A percentile compares a stretch with the other conserved stretches of the same genome.
These are phyloP conservation scores for Oryza coarctata DNA, from an alignment of 176 grass and related monocot species.

Conservation along the genomic window DNA sequence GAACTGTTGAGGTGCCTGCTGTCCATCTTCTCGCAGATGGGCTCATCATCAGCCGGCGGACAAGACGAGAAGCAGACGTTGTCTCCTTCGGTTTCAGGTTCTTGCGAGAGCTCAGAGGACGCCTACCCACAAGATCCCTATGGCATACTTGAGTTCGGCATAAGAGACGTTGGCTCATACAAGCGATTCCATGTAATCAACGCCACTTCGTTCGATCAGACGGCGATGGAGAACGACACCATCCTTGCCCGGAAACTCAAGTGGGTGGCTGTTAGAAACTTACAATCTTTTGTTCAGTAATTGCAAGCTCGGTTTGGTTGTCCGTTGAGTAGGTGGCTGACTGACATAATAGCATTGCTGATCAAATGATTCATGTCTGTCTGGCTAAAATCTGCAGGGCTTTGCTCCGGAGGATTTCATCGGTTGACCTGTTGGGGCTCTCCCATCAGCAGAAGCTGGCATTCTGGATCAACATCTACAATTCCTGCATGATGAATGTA, in stretches of 20 bases:
- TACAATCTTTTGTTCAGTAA: slow-evolving; percentile 19
- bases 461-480: slow-evolving; percentile 99
- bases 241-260: slow-evolving; percentile 59
- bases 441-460: slow-evolving; percentile 93
- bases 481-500: slow-evolving; percentile 99
- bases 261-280: slow-evolving; percentile 43
- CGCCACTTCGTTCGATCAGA: slow-evolving; percentile 50
- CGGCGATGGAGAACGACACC: slow-evolving; percentile 40
- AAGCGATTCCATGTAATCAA: slow-evolving; percentile 58
- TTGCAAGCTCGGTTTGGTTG: slow-evolving; percentile 41
- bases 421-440: slow-evolving; percentile 63
- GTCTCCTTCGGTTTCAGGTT: slow-evolving; percentile 67
- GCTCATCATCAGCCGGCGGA: slow-evolving; percentile 7
- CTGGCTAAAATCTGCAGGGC: slow-evolving; percentile 61
- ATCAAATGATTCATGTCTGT: not conserved
- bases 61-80: slow-evolving; percentile 46
- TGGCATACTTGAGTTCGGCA: slow-evolving; percentile 68
- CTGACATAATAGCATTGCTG: slow-evolving; percentile 33
- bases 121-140: slow-evolving; percentile 71
- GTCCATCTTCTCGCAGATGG: slow-evolving; percentile 69
- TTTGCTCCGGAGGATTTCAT: slow-evolving; percentile 59
- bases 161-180: slow-evolving; percentile 77
- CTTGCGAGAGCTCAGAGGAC: slow-evolving; percentile 51
- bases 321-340: slow-evolving; percentile 30
- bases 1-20: slow-evolving; percentile 80